Evolutionary conservation across 495 filamentous ascomycete species (phyloP).

Genomic region (Margaritispora aquatica): DNA sequence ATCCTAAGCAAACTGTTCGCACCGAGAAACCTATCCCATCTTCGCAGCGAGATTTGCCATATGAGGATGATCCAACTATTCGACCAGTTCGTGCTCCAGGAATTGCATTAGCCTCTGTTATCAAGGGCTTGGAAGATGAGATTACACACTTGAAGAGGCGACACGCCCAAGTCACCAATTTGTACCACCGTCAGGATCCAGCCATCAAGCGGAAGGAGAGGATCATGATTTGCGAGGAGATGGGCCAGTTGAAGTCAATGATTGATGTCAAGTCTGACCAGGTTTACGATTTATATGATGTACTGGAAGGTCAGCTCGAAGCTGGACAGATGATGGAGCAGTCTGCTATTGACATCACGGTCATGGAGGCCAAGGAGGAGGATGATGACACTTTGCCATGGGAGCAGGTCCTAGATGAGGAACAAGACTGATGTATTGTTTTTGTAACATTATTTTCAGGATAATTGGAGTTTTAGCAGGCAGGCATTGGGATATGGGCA

Average conservation of each 20-base stretch:
- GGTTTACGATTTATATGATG: conserved; percentile 1
- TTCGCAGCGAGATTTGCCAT: conserved; percentile 54
- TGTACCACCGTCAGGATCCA: conserved; percentile 64
- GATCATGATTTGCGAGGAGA: conserved; percentile 2
- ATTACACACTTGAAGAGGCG: conserved; percentile 71
- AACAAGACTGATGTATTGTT: neutral
- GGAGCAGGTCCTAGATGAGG: neutral
- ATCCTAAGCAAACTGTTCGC: conserved; percentile 42
- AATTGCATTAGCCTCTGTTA: conserved; percentile 70
- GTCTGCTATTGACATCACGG: neutral
- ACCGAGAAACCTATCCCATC: conserved; percentile 59
- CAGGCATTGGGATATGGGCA: neutral
- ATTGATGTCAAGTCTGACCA: neutral
- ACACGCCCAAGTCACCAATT: conserved; percentile 46
- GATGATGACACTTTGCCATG: neutral
- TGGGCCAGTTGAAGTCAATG: neutral
- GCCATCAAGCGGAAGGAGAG: conserved; percentile 34
- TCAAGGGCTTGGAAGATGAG: conserved; percentile 79
- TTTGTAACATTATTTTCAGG: neutral
- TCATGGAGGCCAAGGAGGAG: neutral
- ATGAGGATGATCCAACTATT: conserved; percentile 67
- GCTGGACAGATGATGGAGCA: neutral
- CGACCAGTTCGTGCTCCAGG: conserved; percentile 69
- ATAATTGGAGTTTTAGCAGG: too few relatives aligned
- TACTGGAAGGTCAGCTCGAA: conserved; percentile 1